phyloP scores from a whole-genome alignment of 2,329 filamentous ascomycete species.

The Capronia americana region DNA sequence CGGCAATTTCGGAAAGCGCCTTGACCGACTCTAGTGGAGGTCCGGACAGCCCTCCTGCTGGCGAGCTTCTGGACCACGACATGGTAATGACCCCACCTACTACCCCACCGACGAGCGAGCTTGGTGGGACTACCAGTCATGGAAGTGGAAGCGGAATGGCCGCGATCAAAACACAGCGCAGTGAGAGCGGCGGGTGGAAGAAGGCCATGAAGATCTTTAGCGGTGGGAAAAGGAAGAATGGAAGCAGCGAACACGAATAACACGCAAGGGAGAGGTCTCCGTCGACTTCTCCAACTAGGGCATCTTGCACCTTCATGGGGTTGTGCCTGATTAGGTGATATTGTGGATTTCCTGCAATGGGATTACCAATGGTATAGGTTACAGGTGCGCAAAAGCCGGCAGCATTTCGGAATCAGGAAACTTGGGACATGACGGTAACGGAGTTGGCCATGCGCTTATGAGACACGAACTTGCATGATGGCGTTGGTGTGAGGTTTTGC shows the following conservation, averaged over 20 bases:
- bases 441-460: slow-evolving; percentile 34
- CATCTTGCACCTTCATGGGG: neutral
- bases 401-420: slow-evolving; percentile 25
- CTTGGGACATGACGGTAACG: slow-evolving; percentile 11
- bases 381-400: slow-evolving; percentile 22
- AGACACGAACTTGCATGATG: slow-evolving; percentile 36
- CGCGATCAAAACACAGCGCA: slow-evolving; percentile 48
- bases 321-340: slow-evolving; percentile 16
- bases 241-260: slow-evolving; percentile 37
- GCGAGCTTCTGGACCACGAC: slow-evolving; percentile 41
- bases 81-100: slow-evolving; percentile 58
- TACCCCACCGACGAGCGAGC: slow-evolving; percentile 56
- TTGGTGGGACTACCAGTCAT: slow-evolving; percentile 33
- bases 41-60: slow-evolving; percentile 49
- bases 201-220: slow-evolving; percentile 56
- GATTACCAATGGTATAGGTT: slow-evolving; percentile 12
- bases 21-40: slow-evolving; percentile 57
- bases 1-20: slow-evolving; percentile 47
- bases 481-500: slow-evolving; percentile 26
- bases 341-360: slow-evolving; percentile 21
- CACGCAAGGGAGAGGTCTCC: slow-evolving; percentile 7
- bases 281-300: slow-evolving; percentile 10
- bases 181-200: slow-evolving; percentile 55
- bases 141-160: slow-evolving; percentile 21
- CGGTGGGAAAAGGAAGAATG: slow-evolving; percentile 40